A percentile compares a stretch with the other conserved stretches of the same genome.
These are phyloP conservation scores for Gilbertella persicaria DNA, from an alignment of 371 early-diverging fungal genomes.

Conservation along the genomic window DNA sequence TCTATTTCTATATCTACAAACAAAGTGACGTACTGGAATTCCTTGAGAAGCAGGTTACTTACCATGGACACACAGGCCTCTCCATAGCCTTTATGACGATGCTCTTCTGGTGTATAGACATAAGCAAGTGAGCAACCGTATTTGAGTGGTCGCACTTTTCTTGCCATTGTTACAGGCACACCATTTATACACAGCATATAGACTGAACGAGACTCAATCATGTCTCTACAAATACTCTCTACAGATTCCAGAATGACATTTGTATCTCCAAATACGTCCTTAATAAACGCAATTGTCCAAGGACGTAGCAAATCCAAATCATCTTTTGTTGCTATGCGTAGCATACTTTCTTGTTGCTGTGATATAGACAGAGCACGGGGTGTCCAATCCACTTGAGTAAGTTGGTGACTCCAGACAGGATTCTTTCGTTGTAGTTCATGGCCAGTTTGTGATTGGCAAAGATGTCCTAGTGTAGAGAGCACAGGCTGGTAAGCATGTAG, in stretches of 20 bases:
- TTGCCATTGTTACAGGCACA: background rate
- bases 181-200: background rate
- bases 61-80: background rate
- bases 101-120: conserved; percentile 1
- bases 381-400: background rate
- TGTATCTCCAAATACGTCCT: background rate
- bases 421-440: background rate
- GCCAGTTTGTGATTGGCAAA: background rate
- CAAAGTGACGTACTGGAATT: conserved; percentile 3
- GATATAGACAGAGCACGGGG: background rate
- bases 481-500: background rate
- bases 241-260: background rate
- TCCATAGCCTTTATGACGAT: conserved; percentile 6
- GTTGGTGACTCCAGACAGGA: background rate
- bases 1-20: conserved; percentile 4
- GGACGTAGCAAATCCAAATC: conserved; percentile 1
- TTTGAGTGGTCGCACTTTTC: background rate
- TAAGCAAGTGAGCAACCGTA: conserved; percentile 2
- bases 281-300: conserved; percentile 3
- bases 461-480: background rate
- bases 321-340: background rate
- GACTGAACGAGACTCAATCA: background rate
- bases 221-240: background rate
- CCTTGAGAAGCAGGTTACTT: background rate
- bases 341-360: background rate